Evolutionary conservation across 768 basidiomycete species (phyloP).

Genomic region (Suillus spraguei): DNA sequence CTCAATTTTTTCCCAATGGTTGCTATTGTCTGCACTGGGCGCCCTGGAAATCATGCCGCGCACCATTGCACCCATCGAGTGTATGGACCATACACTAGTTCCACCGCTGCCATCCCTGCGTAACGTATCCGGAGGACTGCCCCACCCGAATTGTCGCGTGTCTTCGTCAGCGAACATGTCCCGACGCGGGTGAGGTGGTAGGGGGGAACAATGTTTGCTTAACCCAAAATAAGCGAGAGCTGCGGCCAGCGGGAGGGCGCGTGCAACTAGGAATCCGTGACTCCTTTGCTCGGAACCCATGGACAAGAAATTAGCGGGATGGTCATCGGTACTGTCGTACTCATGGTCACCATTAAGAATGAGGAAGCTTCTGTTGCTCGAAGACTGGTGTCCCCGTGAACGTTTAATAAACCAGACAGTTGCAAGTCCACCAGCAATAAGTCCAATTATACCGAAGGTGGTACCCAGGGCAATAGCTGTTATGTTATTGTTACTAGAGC

Average conservation of each 20-base stretch:
- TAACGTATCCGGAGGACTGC: conserved; percentile 16
- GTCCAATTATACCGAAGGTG: conserved; percentile 59
- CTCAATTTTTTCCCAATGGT: conserved; percentile 26
- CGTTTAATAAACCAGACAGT: conserved; percentile 49
- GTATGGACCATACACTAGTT: conserved; percentile 56
- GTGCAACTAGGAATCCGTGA: conserved; percentile 7
- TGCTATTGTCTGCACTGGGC: conserved; percentile 25
- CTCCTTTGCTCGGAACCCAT: neutral
- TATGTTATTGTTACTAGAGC: conserved; percentile 27
- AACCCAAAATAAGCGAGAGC: conserved; percentile 29
- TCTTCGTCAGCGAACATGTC: conserved; percentile 86
- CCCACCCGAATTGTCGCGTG: conserved; percentile 46
- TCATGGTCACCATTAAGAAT: conserved; percentile 26
- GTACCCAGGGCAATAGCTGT: conserved; percentile 64
- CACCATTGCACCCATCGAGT: conserved; percentile 37
- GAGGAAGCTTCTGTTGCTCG: conserved; percentile 17
- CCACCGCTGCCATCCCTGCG: conserved; percentile 43
- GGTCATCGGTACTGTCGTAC: conserved; percentile 11
- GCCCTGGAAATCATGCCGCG: conserved; percentile 32
- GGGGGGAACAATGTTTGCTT: conserved; percentile 15
- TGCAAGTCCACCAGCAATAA: conserved; percentile 45
- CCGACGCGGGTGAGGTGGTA: conserved; percentile 39
- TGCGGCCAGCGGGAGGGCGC: conserved; percentile 16
- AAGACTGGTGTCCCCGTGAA: conserved; percentile 16
- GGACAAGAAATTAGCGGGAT: conserved; percentile 8